phyloP scores from a whole-genome alignment of 2,329 filamentous ascomycete genomes.

The Arthrobotrys megalospora region DNA sequence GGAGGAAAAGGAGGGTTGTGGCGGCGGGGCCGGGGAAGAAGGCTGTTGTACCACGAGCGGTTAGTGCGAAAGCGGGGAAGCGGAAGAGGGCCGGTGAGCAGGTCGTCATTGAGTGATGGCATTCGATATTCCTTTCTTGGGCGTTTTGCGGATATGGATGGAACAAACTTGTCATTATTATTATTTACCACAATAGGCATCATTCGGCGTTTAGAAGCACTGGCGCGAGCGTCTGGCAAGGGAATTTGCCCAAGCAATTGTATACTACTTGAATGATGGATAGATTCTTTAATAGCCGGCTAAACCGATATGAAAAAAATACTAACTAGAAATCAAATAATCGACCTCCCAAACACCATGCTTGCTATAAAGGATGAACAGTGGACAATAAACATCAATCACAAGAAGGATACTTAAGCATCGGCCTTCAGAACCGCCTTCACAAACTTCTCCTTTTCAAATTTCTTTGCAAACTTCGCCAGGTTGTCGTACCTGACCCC shows the following conservation, averaged over 20 bases:
- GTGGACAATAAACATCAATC: background rate
- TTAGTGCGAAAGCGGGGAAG: slow-evolving; percentile 25
- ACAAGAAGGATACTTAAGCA: background rate
- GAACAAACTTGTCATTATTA: background rate
- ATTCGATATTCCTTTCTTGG: background rate
- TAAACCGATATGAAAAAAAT: slow-evolving; percentile 17
- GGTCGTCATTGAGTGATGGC: slow-evolving; percentile 24
- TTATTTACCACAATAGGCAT: background rate
- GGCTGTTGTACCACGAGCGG: background rate
- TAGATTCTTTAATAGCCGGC: slow-evolving; percentile 6
- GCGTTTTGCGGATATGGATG: slow-evolving; percentile 11
- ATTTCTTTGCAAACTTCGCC: slow-evolving; percentile 44
- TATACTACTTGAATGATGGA: slow-evolving; percentile 11
- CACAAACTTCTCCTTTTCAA: slow-evolving; percentile 56
- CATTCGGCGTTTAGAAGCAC: background rate
- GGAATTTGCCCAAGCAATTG: slow-evolving; percentile 3
- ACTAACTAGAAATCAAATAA: background rate
- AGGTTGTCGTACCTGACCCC: slow-evolving; percentile 40
- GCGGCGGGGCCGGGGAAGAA: slow-evolving; percentile 10
- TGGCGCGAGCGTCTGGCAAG: background rate
- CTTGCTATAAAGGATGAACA: slow-evolving; percentile 7
- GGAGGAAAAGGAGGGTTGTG: slow-evolving; percentile 37
- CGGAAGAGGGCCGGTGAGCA: slow-evolving; percentile 41
- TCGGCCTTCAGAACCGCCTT: slow-evolving; percentile 33
- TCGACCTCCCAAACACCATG: slow-evolving; percentile 29